Evolutionary conservation across 1,139 yeast genomes (phyloP).

Genomic region (Saccharomyces uvarum): DNA sequence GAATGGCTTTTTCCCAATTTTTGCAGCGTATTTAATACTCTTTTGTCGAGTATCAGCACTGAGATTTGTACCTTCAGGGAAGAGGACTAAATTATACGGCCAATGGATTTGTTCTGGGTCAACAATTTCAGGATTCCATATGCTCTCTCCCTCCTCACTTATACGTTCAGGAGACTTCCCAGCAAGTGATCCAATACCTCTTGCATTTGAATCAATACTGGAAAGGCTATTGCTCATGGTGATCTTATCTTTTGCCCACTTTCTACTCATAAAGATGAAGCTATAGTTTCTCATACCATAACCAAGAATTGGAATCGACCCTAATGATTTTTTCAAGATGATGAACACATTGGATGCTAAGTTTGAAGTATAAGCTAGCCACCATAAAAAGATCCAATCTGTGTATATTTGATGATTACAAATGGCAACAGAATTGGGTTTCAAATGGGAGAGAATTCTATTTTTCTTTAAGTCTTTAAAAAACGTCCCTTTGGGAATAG

Average conservation of each 20-base stretch:
- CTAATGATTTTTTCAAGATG: conserved; percentile 71
- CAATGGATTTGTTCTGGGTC: conserved; percentile 34
- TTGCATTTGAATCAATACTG: conserved; percentile 44
- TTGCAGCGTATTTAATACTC: conserved; percentile 50
- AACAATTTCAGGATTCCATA: conserved; percentile 16
- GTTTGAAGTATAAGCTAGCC: conserved; percentile 62
- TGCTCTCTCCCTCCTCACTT: conserved; percentile 25
- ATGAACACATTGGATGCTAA: conserved; percentile 60
- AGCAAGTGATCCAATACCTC: conserved; percentile 44
- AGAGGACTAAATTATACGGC: conserved; percentile 55
- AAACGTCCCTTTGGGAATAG: conserved; percentile 25
- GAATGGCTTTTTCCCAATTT: conserved; percentile 42
- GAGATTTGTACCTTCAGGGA: conserved; percentile 93
- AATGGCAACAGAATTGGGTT: conserved; percentile 28
- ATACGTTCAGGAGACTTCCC: conserved; percentile 34
- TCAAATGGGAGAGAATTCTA: conserved; percentile 20
- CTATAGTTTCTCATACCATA: conserved; percentile 77
- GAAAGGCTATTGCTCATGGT: conserved; percentile 50
- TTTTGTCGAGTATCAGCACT: conserved; percentile 56
- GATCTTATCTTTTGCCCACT: conserved; percentile 72
- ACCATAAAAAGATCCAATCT: conserved; percentile 95
- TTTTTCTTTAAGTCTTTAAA: conserved; percentile 16
- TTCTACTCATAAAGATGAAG: conserved; percentile 69
- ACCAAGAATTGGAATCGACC: conserved; percentile 70
- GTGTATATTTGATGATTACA: conserved; percentile 87